These are phyloP conservation scores for Amorphotheca resinae DNA, from an alignment of 495 filamentous ascomycete species.

Conservation along the genomic window DNA sequence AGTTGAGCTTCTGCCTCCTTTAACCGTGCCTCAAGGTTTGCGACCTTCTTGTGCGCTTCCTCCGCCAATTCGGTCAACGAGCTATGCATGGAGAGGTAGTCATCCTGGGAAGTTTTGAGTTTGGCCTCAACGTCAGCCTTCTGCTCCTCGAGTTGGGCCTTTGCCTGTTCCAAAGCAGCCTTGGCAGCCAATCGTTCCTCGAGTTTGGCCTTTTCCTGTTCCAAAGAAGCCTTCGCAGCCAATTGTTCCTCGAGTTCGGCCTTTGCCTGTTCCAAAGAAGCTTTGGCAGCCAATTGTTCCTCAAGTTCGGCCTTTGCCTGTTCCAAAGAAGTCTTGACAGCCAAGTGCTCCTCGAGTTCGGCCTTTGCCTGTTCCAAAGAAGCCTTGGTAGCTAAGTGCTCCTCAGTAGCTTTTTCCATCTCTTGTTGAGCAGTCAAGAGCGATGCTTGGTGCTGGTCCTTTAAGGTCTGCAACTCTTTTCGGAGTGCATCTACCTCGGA, in stretches of 20 bases:
- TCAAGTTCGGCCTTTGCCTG: conserved; percentile 21
- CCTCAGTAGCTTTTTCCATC: conserved; percentile 16
- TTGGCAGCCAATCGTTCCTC: conserved; percentile 24
- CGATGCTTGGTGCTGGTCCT: conserved; percentile 16
- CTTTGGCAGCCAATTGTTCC: conserved; percentile 25
- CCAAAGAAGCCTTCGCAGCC: conserved; percentile 26
- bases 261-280: conserved; percentile 24
- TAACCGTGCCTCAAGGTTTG: conserved; percentile 15
- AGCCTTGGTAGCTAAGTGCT: conserved; percentile 25
- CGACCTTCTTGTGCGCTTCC: conserved; percentile 27
- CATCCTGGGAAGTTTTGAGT: conserved; percentile 33
- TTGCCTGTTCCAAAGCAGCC: conserved; percentile 24
- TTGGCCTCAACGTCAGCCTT: conserved; percentile 25
- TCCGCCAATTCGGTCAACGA: conserved; percentile 36
- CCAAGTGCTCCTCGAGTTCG: conserved; percentile 21
- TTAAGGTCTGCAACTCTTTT: conserved; percentile 25
- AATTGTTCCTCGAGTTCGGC: conserved; percentile 18
- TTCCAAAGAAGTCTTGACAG: conserved; percentile 28
- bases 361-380: conserved; percentile 25
- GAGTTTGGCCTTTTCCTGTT: conserved; percentile 23
- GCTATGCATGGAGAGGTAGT: conserved; percentile 43
- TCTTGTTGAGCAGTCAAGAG: conserved; percentile 17
- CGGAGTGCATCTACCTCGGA: conserved; percentile 31
- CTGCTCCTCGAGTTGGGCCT: conserved; percentile 22
- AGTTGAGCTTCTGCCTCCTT: conserved; percentile 23